phyloP scores from a whole-genome alignment of 2,329 filamentous ascomycete species.

The Paramyrothecium sp. region DNA sequence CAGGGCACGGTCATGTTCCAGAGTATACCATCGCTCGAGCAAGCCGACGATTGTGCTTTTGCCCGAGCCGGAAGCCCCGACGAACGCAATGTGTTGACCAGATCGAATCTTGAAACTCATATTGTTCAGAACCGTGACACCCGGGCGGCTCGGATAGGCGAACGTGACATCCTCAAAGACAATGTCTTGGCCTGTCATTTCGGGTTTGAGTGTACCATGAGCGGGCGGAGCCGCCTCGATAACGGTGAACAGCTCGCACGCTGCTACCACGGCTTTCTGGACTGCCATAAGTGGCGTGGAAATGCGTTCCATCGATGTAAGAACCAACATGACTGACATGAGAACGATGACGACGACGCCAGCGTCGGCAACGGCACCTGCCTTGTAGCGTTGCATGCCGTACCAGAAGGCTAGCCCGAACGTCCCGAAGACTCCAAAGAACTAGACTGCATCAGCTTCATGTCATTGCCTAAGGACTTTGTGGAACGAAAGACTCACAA shows the following conservation, averaged over 20 bases:
- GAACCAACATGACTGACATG: slow-evolving; percentile 37
- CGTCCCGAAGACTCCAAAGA: slow-evolving; percentile 29
- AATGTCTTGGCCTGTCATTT: slow-evolving; percentile 32
- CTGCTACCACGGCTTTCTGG: slow-evolving; percentile 24
- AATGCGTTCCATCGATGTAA: slow-evolving; percentile 32
- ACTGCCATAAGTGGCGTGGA: slow-evolving; percentile 36
- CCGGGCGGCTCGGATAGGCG: slow-evolving; percentile 17
- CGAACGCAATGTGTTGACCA: slow-evolving; percentile 65
- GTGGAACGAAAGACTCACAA: neutral
- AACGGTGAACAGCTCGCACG: slow-evolving; percentile 24
- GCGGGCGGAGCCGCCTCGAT: slow-evolving; percentile 22
- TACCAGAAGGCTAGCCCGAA: slow-evolving; percentile 44
- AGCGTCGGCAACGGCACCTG: slow-evolving; percentile 29
- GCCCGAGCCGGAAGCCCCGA: slow-evolving; percentile 66
- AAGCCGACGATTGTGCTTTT: slow-evolving; percentile 69
- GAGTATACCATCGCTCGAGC: slow-evolving; percentile 63
- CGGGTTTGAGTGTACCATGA: slow-evolving; percentile 17
- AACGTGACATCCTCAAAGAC: slow-evolving; percentile 38
- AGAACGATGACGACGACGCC: slow-evolving; percentile 35
- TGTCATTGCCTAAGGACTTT: neutral
- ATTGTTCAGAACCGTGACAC: slow-evolving; percentile 30
- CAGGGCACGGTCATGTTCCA: slow-evolving; percentile 12
- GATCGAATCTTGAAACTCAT: slow-evolving; percentile 52
- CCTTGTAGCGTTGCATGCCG: slow-evolving; percentile 33
- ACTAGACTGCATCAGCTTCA: slow-evolving; percentile 9